Percentiles rank a stretch among this genome's conserved stretches.
Conservation (phyloP, 768 basidiomycete genomes). For the Tulasnella sp. region DNA sequence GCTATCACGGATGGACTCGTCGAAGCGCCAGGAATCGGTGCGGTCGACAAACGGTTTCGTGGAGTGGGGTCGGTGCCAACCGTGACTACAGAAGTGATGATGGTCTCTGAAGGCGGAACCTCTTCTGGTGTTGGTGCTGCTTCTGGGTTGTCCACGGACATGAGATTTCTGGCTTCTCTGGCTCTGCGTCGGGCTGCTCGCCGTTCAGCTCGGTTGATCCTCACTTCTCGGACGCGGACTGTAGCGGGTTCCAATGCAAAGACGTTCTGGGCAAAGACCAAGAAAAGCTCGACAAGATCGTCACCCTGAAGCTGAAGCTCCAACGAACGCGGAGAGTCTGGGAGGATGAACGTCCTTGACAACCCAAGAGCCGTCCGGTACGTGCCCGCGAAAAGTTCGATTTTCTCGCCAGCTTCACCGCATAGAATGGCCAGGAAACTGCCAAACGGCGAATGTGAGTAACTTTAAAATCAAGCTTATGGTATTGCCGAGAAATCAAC, state of each 20-base stretch:
- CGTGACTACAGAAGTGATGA: slow-evolving; percentile 32
- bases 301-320: no score
- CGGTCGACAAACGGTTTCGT: background rate
- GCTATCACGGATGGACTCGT: background rate
- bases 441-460: slow-evolving; percentile 7
- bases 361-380: slow-evolving; percentile 83
- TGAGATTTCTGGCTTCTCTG: slow-evolving; percentile 47
- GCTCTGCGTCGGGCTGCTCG: slow-evolving; percentile 78
- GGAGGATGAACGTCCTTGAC: slow-evolving; percentile 45
- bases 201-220: slow-evolving; percentile 83
- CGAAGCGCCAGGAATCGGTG: background rate
- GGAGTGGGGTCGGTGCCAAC: slow-evolving; percentile 43
- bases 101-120: slow-evolving; percentile 18
- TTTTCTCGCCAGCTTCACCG: slow-evolving; percentile 88
- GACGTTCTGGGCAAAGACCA: no score
- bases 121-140: slow-evolving; percentile 10
- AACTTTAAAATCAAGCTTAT: no score
- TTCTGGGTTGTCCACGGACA: background rate
- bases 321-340: no score
- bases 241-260: slow-evolving; percentile 41
- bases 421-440: slow-evolving; percentile 92
- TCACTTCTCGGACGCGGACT: slow-evolving; percentile 88
- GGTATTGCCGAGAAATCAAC: slow-evolving; percentile 12
- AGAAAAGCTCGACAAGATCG: no score
- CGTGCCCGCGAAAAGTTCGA: slow-evolving; percentile 89